Percentiles rank a stretch among this genome's conserved stretches.
These are phyloP conservation scores for Coniochaeta ligniaria DNA, from an alignment of 2,329 filamentous ascomycete genomes.

Conservation along the genomic window DNA sequence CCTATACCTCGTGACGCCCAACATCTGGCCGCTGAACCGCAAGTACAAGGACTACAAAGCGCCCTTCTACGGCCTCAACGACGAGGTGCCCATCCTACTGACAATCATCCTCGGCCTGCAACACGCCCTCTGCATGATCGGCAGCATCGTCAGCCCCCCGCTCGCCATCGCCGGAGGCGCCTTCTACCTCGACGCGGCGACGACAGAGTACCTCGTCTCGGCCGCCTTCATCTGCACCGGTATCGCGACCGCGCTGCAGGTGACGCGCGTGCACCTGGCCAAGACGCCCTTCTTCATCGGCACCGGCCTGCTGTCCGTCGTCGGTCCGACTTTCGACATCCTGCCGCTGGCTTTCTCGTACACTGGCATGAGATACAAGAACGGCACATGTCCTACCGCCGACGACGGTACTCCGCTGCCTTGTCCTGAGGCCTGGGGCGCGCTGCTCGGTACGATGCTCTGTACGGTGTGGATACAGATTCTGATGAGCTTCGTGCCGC, in stretches of 20 bases:
- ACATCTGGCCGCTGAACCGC: conserved; percentile 56
- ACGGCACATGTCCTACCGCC: conserved; percentile 53
- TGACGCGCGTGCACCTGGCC: conserved; percentile 57
- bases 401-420: conserved; percentile 49
- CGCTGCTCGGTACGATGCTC: conserved; percentile 48
- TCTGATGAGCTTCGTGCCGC: conserved; percentile 55
- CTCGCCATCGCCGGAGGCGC: conserved; percentile 53
- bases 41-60: conserved; percentile 38
- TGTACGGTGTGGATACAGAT: conserved; percentile 51
- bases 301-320: conserved; percentile 60
- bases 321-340: conserved; percentile 61
- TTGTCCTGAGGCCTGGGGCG: conserved; percentile 61
- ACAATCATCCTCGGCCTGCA: conserved; percentile 62
- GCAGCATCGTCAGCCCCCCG: conserved; percentile 48
- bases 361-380: conserved; percentile 55
- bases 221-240: conserved; percentile 63
- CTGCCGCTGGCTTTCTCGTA: conserved; percentile 58
- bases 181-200: conserved; percentile 46
- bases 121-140: conserved; percentile 61
- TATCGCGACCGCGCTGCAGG: conserved; percentile 57
- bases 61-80: conserved; percentile 64
- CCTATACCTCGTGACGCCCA: conserved; percentile 28
- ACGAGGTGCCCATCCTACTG: conserved; percentile 59
- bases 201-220: conserved; percentile 60
- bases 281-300: conserved; percentile 57